Base-by-base conservation (phyloP, 305 asterid genomes). In the Solanum hybrid region DNA sequence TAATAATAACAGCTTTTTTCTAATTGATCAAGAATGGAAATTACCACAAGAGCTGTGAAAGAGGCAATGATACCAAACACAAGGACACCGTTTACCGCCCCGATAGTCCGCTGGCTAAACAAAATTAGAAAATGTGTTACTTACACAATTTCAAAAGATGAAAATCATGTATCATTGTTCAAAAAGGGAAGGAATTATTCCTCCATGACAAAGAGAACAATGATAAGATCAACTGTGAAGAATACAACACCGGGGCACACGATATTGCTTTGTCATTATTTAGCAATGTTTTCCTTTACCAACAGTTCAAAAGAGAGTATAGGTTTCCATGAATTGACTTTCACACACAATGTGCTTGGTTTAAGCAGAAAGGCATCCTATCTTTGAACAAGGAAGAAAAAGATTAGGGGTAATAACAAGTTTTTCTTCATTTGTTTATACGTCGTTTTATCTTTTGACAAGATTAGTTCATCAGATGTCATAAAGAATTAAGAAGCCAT, bases 31-130 rank as follows among this genome's bases (percentile, higher is more conserved):
- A 89, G 87, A 86, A 38, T 17, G 64, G 88, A 84, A 90, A 86
- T 94, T 95, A 97, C 99, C 99, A 95, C 98, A 90, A 97, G 98
- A 85, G 93, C 94, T 79, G 95, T 88, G 91, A 97, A 97, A 79
- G 98, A 95, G 42, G 92, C 90, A 81, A 97, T 86, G 88, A 97
- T 94, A 90, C 98, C 95, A 81, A 94, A 86, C 76, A 97, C 96
- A 73, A 97, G 93, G 90, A 85, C 94, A 88, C 98, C 98, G 91
- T 97, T 97, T 88, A 95, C 97, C 7, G 97, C 95, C 64, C 99
- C 99, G 72, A 97, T 92, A 89, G 94, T 87, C 76, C 95, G 92
- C 94, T 97, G 99, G 94, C 99, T 96, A 89, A 92, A 90, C 88
- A 84, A 87, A 91, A 91, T 89, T 79, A 31, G 86, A 72, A 91